Evolutionary conservation across 768 basidiomycete genomes (phyloP), one percentile per base, ranked within the genome.

Genomic region (Psilocybe subaeruginosa): DNA sequence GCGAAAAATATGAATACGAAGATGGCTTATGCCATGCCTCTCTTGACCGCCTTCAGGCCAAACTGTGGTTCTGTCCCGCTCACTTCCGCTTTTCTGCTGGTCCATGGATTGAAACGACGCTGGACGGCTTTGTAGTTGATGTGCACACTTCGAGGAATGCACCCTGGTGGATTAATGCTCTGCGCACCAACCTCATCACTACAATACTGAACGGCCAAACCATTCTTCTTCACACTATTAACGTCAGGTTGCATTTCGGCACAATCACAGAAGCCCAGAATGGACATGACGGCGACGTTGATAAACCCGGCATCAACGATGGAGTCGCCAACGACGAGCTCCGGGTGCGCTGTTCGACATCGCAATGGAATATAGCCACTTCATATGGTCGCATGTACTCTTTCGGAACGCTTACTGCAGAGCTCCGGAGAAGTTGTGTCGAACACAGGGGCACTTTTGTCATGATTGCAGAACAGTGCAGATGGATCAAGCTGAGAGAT

Each of bases 121-220:
- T 84, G 17, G 67, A 77, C 29, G 77, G 74, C 12, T 78, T 80
- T 60, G 64, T 73, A 16, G 67, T 78, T 29, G 72, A 69, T 16
- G 70, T 82, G 5, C 64, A 61, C 60, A 63, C 69, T 2, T 80
- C 79, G 19, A 62, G 70, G 35, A 58, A 61, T 47, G 77, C 75
- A 6, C 82, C 83, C 8, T 64, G 62, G 43, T 80, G 74, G 76
- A 64, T 82, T 6, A 66, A 73, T 57, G 54, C 46, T 5, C 66
- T 81, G 9, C 73, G 82, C 23, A 64, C 68, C 54, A 78, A 78
- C 56, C 58, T 82, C 37, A 66, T 80, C 17, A 66, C 71, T 17
- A 77, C 80, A 0, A 58, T 81, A 19, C 63, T 82, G 8, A 69
- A 73, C 8, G 81, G 80, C 37, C 76, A 81, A 29, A 71, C 77